Percentiles rank a stretch among this genome's conserved stretches.
Evolutionary conservation across 2,329 filamentous ascomycete species (phyloP).

Genomic region (Paraphaeosphaeria sporulosa): DNA sequence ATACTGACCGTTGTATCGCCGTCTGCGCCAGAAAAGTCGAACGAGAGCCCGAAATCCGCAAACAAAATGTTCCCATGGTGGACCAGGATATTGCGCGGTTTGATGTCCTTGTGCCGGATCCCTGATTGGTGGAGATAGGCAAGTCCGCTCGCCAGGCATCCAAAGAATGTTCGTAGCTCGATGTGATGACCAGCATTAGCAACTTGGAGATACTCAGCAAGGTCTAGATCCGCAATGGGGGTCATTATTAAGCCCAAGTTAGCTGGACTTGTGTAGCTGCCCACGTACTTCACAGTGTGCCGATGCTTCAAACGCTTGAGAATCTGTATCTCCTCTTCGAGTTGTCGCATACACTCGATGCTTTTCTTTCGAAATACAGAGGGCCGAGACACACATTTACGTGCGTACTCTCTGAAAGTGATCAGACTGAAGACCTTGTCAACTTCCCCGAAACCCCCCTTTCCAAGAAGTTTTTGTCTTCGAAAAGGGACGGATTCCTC

Average conservation of each 20-base stretch:
- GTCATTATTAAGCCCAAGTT: slow-evolving; percentile 41
- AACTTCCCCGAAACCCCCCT: slow-evolving; percentile 34
- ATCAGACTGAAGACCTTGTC: slow-evolving; percentile 30
- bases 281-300: slow-evolving; percentile 38
- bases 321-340: slow-evolving; percentile 35
- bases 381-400: slow-evolving; percentile 36
- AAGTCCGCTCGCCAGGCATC: slow-evolving; percentile 34
- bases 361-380: slow-evolving; percentile 18
- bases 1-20: slow-evolving; percentile 24
- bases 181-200: background rate
- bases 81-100: slow-evolving; percentile 41
- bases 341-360: slow-evolving; percentile 26
- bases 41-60: slow-evolving; percentile 38
- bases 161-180: slow-evolving; percentile 23
- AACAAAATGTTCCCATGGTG: slow-evolving; percentile 27
- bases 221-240: slow-evolving; percentile 29
- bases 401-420: slow-evolving; percentile 37
- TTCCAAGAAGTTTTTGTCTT: slow-evolving; percentile 16
- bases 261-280: slow-evolving; percentile 38
- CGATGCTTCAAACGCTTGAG: slow-evolving; percentile 38
- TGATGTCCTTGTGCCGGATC: slow-evolving; percentile 42
- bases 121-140: slow-evolving; percentile 30
- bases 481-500: background rate
- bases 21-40: slow-evolving; percentile 21
- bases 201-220: slow-evolving; percentile 21